Base-by-base conservation (phyloP, 805 yeast species). In the Barnettozyma siamensis region DNA sequence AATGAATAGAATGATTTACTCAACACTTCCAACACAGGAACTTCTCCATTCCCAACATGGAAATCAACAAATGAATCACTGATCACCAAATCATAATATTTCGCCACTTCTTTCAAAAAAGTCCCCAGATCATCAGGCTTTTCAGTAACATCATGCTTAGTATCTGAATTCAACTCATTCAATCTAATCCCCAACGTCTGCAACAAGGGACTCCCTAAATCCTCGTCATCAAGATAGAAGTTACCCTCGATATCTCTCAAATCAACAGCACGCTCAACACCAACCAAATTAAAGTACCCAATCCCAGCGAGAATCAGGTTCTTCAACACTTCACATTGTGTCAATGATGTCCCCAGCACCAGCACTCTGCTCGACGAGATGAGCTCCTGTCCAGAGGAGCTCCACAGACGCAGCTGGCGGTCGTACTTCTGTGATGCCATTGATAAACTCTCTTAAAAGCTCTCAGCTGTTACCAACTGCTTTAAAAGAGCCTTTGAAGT, bases 381-480 rank as follows among this genome's bases (percentile, higher is more conserved):
- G 16, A 41, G 24, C 9, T 41, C 41, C 28, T 91, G 99, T 3
- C 97, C 99, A 10, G 70, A 60, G 0, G 72, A 54, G 2, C 86
- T 88, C 98, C 98, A 91, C 13, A 91, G 64, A 29, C 97, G 73
- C 44, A 91, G 64, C 57, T 91, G 98, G 30, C 99, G 72, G 60
- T 89, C 96, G 57, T 86, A 88, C 46, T 79, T 79, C 37, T 69
- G 38, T 8, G 44, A 26, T 40, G n/a, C n/a, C n/a, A n/a, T n/a
- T n/a, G n/a, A n/a, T n/a, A n/a, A n/a, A n/a, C n/a, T n/a, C n/a
- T n/a, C n/a, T n/a, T n/a, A n/a, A n/a, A n/a, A n/a, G n/a, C n/a
- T n/a, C n/a, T n/a, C n/a, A n/a, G n/a, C n/a, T n/a, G n/a, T n/a
- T n/a, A n/a, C n/a, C n/a, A n/a, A n/a, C n/a, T n/a, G n/a, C n/a